Evolutionary conservation across 768 basidiomycete species (phyloP).

Genomic region (Xanthoconium purpureum): DNA sequence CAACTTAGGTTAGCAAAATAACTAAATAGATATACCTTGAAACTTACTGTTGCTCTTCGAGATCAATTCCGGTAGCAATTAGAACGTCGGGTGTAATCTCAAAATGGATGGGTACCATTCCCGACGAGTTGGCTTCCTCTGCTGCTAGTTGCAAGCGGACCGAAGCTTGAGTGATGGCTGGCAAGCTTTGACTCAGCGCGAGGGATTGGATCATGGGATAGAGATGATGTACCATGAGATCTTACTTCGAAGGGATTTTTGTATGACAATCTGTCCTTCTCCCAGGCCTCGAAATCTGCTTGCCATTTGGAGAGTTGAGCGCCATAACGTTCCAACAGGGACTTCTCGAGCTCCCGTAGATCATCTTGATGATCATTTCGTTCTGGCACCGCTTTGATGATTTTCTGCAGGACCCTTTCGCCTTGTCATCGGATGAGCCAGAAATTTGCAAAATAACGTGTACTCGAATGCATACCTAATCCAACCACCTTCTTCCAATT

Average conservation of each 20-base stretch:
- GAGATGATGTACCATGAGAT: too few relatives aligned
- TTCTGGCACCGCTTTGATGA: constrained; percentile 4
- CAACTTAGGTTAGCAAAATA: too few relatives aligned
- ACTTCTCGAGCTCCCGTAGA: background rate
- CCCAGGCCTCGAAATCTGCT: constrained; percentile 1
- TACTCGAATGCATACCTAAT: constrained; percentile 27
- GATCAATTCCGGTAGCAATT: too few relatives aligned
- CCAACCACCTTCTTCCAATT: too few relatives aligned
- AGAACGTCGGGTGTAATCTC: background rate
- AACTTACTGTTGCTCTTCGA: too few relatives aligned
- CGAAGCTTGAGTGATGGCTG: background rate
- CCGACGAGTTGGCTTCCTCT: background rate
- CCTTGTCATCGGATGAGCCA: background rate
- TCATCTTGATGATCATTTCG: constrained; percentile 3
- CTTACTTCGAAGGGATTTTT: constrained; percentile 10
- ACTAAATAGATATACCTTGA: too few relatives aligned
- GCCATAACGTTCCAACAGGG: background rate
- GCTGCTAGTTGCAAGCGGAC: background rate
- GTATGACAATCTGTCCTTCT: constrained; percentile 1
- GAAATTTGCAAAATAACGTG: too few relatives aligned
- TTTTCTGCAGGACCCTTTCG: background rate
- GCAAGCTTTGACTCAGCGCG: too few relatives aligned
- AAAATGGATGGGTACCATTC: too few relatives aligned
- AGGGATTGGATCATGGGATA: too few relatives aligned
- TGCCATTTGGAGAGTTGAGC: background rate